Evolutionary conservation across 2,329 filamentous ascomycete genomes (phyloP).

Genomic region (Colletotrichum sp.): DNA sequence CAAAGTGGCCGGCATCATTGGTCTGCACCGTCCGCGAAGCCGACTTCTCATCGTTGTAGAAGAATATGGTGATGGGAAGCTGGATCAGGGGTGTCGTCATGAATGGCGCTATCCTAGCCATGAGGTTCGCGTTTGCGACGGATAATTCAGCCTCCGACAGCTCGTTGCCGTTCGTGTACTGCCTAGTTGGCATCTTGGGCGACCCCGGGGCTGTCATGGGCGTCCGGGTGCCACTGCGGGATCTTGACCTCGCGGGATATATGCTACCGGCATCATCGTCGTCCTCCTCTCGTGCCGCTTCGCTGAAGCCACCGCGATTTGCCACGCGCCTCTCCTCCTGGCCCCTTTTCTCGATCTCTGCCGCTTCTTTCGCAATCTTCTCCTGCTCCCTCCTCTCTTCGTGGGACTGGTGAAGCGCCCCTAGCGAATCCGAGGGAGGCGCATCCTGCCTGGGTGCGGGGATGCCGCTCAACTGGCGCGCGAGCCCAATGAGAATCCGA

Average conservation of each 20-base stretch:
- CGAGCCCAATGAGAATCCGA: conserved; percentile 83
- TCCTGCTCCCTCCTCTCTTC: conserved; percentile 64
- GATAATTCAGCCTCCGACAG: conserved; percentile 79
- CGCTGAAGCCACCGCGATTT: conserved; percentile 75
- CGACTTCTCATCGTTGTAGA: conserved; percentile 86
- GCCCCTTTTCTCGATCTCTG: conserved; percentile 75
- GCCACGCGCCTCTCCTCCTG: conserved; percentile 75
- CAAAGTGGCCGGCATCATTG: conserved; percentile 89
- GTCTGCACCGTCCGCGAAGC: conserved; percentile 86
- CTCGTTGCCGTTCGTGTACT: conserved; percentile 50
- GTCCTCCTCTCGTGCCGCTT: conserved; percentile 58
- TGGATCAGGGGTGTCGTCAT: conserved; percentile 82
- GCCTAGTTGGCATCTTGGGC: conserved; percentile 43
- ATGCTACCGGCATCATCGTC: conserved; percentile 40
- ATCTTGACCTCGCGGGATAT: conserved; percentile 27
- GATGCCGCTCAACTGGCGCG: conserved; percentile 86
- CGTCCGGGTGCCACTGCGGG: conserved; percentile 37
- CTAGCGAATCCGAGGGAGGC: conserved; percentile 23
- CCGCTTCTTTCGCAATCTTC: conserved; percentile 75
- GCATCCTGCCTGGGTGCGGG: conserved; percentile 63
- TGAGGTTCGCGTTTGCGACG: conserved; percentile 83
- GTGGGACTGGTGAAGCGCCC: conserved; percentile 41
- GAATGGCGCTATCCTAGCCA: conserved; percentile 88
- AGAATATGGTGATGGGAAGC: conserved; percentile 87
- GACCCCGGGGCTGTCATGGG: conserved; percentile 48